Evolutionary conservation across 2,329 filamentous ascomycete genomes (phyloP).

Genomic region (Huntiella savannae): DNA sequence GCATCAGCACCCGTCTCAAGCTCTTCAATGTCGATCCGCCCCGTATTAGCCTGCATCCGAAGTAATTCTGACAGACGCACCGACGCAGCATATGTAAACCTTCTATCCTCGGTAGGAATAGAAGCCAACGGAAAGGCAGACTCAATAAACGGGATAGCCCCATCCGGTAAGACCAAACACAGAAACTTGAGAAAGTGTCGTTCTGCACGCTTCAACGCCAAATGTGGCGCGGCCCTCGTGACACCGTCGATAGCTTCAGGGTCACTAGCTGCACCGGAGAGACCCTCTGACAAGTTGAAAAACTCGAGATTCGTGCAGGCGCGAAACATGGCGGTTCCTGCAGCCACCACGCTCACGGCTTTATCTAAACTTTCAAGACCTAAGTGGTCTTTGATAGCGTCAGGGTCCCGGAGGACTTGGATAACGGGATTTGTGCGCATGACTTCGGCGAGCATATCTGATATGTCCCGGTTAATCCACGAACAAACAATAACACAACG

Average conservation of each 20-base stretch:
- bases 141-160: conserved; percentile 37
- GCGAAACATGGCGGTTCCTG: conserved; percentile 39
- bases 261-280: conserved; percentile 15
- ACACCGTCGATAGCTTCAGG: conserved; percentile 16
- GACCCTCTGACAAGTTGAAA: conserved; percentile 49
- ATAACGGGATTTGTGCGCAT: conserved; percentile 49
- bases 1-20: conserved; percentile 49
- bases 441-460: conserved; percentile 41
- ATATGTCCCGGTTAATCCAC: conserved; percentile 46
- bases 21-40: conserved; percentile 37
- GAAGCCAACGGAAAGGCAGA: conserved; percentile 46
- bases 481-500: conserved; percentile 54
- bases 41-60: conserved; percentile 18
- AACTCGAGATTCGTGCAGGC: conserved; percentile 58
- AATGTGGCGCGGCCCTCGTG: conserved; percentile 34
- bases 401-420: conserved; percentile 45
- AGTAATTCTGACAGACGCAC: conserved; percentile 39
- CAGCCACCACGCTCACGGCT: conserved; percentile 37
- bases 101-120: conserved; percentile 38
- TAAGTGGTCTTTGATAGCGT: conserved; percentile 45
- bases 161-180: conserved; percentile 36
- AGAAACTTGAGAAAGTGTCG: conserved; percentile 52
- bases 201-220: conserved; percentile 49
- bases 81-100: conserved; percentile 48
- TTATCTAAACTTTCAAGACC: conserved; percentile 34